Evolutionary conservation across 2,329 filamentous ascomycete genomes (phyloP), one percentile per base, ranked within the genome.

Genomic region (Apiospora pterosperma): DNA sequence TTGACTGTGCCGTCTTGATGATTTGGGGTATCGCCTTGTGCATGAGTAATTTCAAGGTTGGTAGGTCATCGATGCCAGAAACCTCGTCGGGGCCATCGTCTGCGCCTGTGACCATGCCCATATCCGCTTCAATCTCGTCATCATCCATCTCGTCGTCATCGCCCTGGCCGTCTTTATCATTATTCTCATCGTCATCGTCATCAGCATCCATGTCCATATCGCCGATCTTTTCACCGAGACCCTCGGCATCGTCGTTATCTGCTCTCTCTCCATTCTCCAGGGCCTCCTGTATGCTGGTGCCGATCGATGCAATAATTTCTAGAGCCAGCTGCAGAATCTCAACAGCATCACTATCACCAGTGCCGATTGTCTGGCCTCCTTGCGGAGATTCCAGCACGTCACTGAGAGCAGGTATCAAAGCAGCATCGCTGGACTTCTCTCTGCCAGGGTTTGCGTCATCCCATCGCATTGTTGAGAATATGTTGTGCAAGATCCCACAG

Each of bases 251-350:
- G 4, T 63, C 44, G 34, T 34, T 23, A 62, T 79, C 76, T 36
- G 77, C 73, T 19, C 75, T 77, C 63, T 76, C 80, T 21, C 77
- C 80, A 65, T 81, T 80, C 44, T 82, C 81, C 48, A 85, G 72
- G 6, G 83, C 81, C 38, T 82, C 79, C 69, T 85, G 83, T 14
- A 90, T 77, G 58, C 79, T 81, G 3, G 87, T 89, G 48, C 87
- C 87, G 59, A 91, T 90, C 7, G 87, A 87, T 4, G 87, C 88
- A 0, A 90, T 78, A 19, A 88, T 85, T 74, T 90, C 87, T 0
- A 91, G 76, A 3, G 86, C 86, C 19, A 88, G 74, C 70, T 85
- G 80, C 62, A 85, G 74, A 42, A 83, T 79, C 67, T 86, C 83
- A 8, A 76, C 68, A 1, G 80, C 76, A 66, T 76, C 79, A 10